phyloP scores from a whole-genome alignment of 106 monocot species.

The Dendrobium chrysotoxum region DNA sequence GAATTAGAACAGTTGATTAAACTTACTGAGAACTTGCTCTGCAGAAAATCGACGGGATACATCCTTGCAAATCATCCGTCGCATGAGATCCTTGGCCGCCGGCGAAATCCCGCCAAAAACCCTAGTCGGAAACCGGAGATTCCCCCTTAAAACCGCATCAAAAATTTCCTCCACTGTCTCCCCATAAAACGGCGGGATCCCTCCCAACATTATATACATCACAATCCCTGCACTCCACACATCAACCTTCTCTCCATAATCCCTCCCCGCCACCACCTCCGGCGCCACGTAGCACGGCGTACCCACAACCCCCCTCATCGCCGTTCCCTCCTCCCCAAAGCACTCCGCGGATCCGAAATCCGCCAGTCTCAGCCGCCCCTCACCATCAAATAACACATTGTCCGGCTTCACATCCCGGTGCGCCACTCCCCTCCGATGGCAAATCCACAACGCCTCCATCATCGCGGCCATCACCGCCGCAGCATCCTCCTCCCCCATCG shows the following conservation, averaged over 20 bases:
- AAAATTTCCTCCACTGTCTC: conserved; percentile 70
- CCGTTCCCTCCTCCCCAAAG: conserved; percentile 32
- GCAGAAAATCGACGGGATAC: conserved; percentile 56
- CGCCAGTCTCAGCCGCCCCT: conserved; percentile 34
- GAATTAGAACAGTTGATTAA: neutral
- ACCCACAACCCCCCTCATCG: conserved; percentile 70
- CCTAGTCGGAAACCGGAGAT: conserved; percentile 66
- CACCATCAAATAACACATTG: conserved; percentile 57
- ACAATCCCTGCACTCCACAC: conserved; percentile 91
- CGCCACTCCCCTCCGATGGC: conserved; percentile 70
- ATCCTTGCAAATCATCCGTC: conserved; percentile 83
- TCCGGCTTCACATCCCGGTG: conserved; percentile 92
- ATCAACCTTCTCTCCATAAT: conserved; percentile 83
- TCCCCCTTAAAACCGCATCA: conserved; percentile 64
- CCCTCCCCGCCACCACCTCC: conserved; percentile 60
- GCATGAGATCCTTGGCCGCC: conserved; percentile 75
- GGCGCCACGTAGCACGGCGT: conserved; percentile 95
- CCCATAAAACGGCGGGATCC: conserved; percentile 71
- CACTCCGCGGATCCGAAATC: conserved; percentile 81
- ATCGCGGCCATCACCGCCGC: conserved; percentile 38
- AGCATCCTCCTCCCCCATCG: conserved; percentile 50
- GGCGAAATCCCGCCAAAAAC: conserved; percentile 47
- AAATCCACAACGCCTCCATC: conserved; percentile 58
- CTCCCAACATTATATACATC: conserved; percentile 66
- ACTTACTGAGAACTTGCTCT: conserved; percentile 87